Evolutionary conservation across 1,284 basidiomycete genomes (phyloP).

Genomic region (Cutaneotrichosporon cyanovorans): DNA sequence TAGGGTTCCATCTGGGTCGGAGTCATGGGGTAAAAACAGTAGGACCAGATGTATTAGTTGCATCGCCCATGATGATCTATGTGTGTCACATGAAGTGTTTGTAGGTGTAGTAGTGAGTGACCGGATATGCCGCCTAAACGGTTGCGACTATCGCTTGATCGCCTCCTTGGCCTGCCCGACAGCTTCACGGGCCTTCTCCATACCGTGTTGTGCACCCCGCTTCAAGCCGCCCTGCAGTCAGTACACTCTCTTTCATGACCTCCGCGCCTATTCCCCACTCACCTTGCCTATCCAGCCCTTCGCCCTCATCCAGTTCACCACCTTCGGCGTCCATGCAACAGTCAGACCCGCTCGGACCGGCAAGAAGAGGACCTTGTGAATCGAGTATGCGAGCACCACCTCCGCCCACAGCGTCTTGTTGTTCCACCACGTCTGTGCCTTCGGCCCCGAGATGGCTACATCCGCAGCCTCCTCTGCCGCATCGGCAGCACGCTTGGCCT

Average conservation of each 20-base stretch:
- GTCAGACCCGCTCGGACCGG: slow-evolving; percentile 84
- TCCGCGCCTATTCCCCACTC: neutral
- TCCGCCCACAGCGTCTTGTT: slow-evolving; percentile 80
- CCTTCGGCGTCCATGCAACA: slow-evolving; percentile 72
- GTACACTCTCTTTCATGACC: neutral
- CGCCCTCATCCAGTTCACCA: slow-evolving; percentile 68
- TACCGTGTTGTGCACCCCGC: slow-evolving; percentile 14
- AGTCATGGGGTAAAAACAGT: neutral
- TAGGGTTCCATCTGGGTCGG: too few species aligned
- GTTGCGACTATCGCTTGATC: neutral
- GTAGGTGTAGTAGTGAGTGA: too few species aligned
- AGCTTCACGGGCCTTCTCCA: slow-evolving; percentile 9
- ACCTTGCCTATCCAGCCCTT: slow-evolving; percentile 59
- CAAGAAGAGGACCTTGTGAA: slow-evolving; percentile 92
- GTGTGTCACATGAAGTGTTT: neutral
- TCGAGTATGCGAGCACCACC: slow-evolving; percentile 81
- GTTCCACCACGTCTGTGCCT: slow-evolving; percentile 50
- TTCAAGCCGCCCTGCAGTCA: slow-evolving; percentile 13
- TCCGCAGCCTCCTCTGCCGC: slow-evolving; percentile 53
- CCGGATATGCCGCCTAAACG: too few species aligned
- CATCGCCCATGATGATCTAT: neutral
- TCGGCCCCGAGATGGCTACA: neutral
- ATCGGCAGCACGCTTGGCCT: slow-evolving; percentile 14
- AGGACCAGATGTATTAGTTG: neutral
- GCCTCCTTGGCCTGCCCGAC: slow-evolving; percentile 10